These are phyloP conservation scores for Candida tibetensis DNA, from an alignment of 805 yeast genomes.

Conservation along the genomic window DNA sequence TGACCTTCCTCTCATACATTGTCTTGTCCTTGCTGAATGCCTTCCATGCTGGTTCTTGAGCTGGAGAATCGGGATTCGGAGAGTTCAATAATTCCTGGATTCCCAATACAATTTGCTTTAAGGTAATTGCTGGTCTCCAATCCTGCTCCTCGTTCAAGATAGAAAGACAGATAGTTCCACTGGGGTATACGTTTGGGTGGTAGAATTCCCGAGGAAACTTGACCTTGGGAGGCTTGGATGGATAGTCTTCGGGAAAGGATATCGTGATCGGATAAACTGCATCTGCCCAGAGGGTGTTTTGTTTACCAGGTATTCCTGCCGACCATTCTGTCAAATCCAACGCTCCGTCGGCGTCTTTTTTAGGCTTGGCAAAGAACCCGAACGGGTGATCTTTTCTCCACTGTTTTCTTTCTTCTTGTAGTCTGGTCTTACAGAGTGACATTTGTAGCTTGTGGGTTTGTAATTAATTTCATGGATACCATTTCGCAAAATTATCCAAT, in stretches of 20 bases:
- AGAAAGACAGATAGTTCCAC: conserved; percentile 92
- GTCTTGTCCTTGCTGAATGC: conserved; percentile 69
- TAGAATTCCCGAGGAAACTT: conserved; percentile 85
- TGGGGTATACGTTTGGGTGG: conserved; percentile 97
- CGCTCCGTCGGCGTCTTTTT: conserved; percentile 74
- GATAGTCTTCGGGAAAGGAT: conserved; percentile 85
- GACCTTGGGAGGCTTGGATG: conserved; percentile 95
- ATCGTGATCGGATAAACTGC: conserved; percentile 87
- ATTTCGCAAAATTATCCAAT: not conserved
- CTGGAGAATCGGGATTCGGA: conserved; percentile 95
- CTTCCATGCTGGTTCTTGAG: conserved; percentile 96
- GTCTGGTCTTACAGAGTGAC: conserved; percentile 73
- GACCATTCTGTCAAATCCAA: conserved; percentile 85
- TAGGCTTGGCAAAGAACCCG: conserved; percentile 93
- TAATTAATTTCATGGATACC: not conserved
- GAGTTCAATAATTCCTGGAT: conserved; percentile 85
- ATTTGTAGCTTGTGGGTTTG: conserved; percentile 5
- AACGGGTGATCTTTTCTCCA: conserved; percentile 99
- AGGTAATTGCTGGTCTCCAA: conserved; percentile 96
- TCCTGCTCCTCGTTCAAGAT: conserved; percentile 93
- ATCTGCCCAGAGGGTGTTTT: conserved; percentile 81
- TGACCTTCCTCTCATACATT: conserved; percentile 71
- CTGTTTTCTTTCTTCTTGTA: conserved; percentile 93
- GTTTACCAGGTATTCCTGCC: conserved; percentile 94
- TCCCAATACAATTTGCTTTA: conserved; percentile 86